A percentile compares a stretch with the other conserved stretches of the same genome.
phyloP scores from a whole-genome alignment of 2,329 filamentous ascomycete species.

The Trichoderma atroviride region DNA sequence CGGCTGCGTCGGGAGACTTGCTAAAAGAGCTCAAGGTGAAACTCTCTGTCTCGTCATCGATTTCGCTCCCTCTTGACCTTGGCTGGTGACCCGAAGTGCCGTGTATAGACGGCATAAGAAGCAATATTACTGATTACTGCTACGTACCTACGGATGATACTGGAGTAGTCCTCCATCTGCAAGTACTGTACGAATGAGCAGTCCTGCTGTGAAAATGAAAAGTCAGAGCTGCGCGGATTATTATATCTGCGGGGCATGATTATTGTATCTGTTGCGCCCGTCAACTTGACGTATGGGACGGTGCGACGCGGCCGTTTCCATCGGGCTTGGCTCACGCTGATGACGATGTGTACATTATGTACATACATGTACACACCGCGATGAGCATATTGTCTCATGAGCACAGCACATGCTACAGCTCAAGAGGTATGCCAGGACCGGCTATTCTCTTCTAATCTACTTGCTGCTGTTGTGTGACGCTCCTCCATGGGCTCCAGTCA shows the following conservation, averaged over 20 bases:
- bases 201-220: neutral
- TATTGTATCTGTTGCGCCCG: neutral
- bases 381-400: neutral
- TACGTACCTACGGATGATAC: neutral
- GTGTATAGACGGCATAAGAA: neutral
- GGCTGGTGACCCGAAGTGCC: neutral
- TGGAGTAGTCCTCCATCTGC: neutral
- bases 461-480: neutral
- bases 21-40: conserved; percentile 11
- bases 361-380: neutral
- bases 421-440: neutral
- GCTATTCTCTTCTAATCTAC: neutral
- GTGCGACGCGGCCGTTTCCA: neutral
- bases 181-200: neutral
- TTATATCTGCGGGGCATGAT: neutral
- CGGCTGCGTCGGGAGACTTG: neutral
- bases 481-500: neutral
- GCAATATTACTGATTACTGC: neutral
- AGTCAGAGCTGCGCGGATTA: neutral
- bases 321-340: neutral
- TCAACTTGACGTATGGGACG: neutral
- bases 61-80: neutral
- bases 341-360: neutral
- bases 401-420: neutral
- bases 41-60: neutral